These are phyloP conservation scores for Dipodascus albidus DNA, from an alignment of 805 yeast species.

Conservation along the genomic window DNA sequence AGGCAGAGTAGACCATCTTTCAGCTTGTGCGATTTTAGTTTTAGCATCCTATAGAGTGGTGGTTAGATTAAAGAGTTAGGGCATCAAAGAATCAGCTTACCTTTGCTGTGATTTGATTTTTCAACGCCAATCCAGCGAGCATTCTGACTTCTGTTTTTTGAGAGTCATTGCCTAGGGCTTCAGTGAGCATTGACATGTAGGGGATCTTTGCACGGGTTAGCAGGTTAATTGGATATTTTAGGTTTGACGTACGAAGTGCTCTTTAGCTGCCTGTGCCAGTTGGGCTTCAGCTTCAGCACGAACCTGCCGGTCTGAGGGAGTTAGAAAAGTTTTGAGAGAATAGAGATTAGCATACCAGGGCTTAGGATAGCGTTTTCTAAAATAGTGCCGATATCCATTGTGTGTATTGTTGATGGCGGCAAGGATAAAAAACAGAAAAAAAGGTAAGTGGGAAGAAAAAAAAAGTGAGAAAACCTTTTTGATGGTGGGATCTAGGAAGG, in stretches of 20 bases:
- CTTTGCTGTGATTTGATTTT: conserved; percentile 80
- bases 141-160: conserved; percentile 73
- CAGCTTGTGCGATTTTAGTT: conserved; percentile 47
- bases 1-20: conserved; percentile 65
- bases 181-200: conserved; percentile 58
- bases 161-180: conserved; percentile 54
- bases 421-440: not conserved
- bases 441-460: not conserved
- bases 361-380: conserved; percentile 72
- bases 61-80: conserved; percentile 8
- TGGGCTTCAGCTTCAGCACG: conserved; percentile 74
- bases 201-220: conserved; percentile 23
- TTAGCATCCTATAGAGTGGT: conserved; percentile 32
- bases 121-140: conserved; percentile 79
- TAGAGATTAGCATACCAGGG: conserved; percentile 28
- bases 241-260: conserved; percentile 49
- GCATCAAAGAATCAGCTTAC: not conserved
- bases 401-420: not conserved
- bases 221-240: too few relatives aligned
- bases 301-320: conserved; percentile 37
- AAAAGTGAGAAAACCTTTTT: too few relatives aligned
- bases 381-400: conserved; percentile 48
- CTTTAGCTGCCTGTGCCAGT: conserved; percentile 56
- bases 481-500: too few relatives aligned
- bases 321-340: conserved; percentile 1